phyloP scores from a whole-genome alignment of 805 yeast species.

The Metschnikowia noctiluminum region DNA sequence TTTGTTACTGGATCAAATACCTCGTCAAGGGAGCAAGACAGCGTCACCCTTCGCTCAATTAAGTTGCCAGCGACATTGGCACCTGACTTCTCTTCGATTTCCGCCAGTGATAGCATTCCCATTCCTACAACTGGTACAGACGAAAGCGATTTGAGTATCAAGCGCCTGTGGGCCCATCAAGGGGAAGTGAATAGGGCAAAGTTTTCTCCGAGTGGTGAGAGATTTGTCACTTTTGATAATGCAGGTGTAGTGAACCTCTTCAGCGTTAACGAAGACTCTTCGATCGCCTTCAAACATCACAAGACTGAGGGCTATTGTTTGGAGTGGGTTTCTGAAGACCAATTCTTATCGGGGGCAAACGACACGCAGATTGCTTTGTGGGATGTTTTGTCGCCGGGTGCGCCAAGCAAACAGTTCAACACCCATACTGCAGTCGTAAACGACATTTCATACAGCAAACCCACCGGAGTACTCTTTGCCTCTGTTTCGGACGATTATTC shows the following conservation, averaged over 20 bases:
- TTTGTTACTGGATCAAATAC: constrained; percentile 51
- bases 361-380: constrained; percentile 70
- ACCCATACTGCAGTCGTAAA: constrained; percentile 59
- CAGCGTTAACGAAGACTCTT: constrained; percentile 24
- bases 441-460: constrained; percentile 58
- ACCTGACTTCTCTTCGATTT: constrained; percentile 27
- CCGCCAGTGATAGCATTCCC: constrained; percentile 17
- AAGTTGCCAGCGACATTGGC: constrained; percentile 50
- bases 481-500: constrained; percentile 69
- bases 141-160: constrained; percentile 35
- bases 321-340: constrained; percentile 55
- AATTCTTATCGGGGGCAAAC: constrained; percentile 60
- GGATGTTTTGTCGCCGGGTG: constrained; percentile 47
- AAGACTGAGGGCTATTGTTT: constrained; percentile 65
- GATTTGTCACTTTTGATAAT: constrained; percentile 54
- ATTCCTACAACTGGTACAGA: constrained; percentile 23
- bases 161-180: constrained; percentile 55
- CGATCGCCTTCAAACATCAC: constrained; percentile 49
- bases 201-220: constrained; percentile 45
- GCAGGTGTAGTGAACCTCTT: constrained; percentile 49
- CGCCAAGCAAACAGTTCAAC: constrained; percentile 48
- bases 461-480: constrained; percentile 49
- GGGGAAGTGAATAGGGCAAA: constrained; percentile 66
- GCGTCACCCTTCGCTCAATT: constrained; percentile 43
- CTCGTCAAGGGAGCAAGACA: constrained; percentile 38